phyloP scores from a whole-genome alignment of 805 yeast genomes.

The Myxozyma melibiosi region DNA sequence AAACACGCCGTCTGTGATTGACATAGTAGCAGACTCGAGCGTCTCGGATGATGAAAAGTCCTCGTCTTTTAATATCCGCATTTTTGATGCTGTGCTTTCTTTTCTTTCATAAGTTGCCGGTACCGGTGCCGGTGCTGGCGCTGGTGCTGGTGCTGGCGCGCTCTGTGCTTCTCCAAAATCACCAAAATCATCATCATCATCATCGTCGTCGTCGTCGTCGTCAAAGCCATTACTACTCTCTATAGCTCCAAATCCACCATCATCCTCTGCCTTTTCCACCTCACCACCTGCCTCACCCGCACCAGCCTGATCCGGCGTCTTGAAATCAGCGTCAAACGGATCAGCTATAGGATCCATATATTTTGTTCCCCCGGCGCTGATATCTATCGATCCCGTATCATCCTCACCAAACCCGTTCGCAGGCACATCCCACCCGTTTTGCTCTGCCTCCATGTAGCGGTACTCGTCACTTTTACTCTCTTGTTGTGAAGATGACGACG shows the following conservation, averaged over 20 bases:
- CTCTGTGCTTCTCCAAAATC: conserved; percentile 28
- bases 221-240: neutral
- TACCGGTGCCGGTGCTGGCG: conserved; percentile 1
- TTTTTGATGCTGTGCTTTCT: neutral
- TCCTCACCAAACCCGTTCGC: neutral
- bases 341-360: neutral
- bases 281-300: neutral
- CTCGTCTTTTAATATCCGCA: neutral
- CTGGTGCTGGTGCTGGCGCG: conserved; percentile 7
- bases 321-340: conserved; percentile 8
- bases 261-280: neutral
- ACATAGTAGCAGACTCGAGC: conserved; percentile 21
- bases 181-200: conserved; percentile 30
- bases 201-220: conserved; percentile 2
- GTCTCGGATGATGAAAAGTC: conserved; percentile 20
- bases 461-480: neutral
- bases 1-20: conserved; percentile 18
- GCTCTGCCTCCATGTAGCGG: neutral
- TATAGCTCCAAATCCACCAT: neutral
- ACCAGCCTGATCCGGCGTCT: neutral
- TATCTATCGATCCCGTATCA: conserved; percentile 1
- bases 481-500: neutral
- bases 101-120: neutral
- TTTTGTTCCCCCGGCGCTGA: conserved; percentile 8
- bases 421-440: neutral